Evolutionary conservation across 83 land plant genomes (phyloP).

Genomic region (Thuja plicata): DNA sequence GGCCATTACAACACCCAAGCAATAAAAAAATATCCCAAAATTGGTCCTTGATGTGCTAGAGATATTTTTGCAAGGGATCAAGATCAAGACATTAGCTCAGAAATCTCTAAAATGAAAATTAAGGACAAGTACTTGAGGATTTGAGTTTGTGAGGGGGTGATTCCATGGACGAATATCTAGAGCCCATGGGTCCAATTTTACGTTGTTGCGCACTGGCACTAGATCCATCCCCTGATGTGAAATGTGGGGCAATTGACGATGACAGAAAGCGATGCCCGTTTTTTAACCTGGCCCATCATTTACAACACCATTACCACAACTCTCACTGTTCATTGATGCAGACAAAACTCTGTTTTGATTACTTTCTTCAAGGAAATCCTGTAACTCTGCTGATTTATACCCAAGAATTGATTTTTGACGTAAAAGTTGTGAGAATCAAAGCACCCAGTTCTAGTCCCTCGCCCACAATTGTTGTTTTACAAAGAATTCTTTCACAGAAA

Average conservation of each 20-base stretch:
- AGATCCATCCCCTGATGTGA: background rate
- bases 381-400: too few relatives aligned
- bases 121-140: background rate
- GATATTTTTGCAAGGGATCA: background rate
- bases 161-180: background rate
- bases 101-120: background rate
- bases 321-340: too few relatives aligned
- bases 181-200: background rate
- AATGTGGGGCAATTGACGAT: background rate
- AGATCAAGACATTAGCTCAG: background rate
- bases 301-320: background rate
- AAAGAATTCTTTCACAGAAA: too few relatives aligned
- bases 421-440: too few relatives aligned
- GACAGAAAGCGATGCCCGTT: constrained; percentile 1
- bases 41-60: background rate
- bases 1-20: background rate
- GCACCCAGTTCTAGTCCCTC: too few relatives aligned
- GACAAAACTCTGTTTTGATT: too few relatives aligned
- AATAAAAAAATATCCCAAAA: background rate
- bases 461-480: too few relatives aligned
- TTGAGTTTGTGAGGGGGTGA: background rate
- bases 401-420: too few relatives aligned
- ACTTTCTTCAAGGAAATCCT: too few relatives aligned
- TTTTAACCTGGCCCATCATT: background rate
- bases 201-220: background rate